Base-by-base conservation (phyloP, 257 asterid genomes). In the Scutellaria minor region DNA sequence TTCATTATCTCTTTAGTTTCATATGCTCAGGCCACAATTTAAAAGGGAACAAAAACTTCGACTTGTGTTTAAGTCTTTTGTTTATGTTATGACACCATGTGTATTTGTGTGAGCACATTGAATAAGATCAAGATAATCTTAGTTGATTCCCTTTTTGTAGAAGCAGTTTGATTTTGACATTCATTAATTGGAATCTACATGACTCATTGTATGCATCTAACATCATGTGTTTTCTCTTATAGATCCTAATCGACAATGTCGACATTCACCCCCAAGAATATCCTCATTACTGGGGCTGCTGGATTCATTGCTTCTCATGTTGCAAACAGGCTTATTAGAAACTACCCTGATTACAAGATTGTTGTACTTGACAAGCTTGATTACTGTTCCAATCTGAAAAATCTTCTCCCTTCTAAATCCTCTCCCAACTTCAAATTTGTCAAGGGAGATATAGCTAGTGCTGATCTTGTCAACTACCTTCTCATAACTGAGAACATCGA, bases 281-380 rank as follows among this genome's bases (percentile, higher is more conserved):
- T 93, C 87, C 96, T 93, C 73, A 89, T 93, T 48, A 93, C 98
- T n/a, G 98, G 98, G 66, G 98, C 98, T 5, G 98, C 98, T 24
- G 98, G 98, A 39, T 93, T 93, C 68, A 93, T 93, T 68, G 98
- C 98, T 7, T 93, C 96, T 74, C 98, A 93, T 86, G 98, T 93
- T 39, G 98, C 98, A 1, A 93, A 93, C 76, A 82, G 96, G 83
- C 97, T 93, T 12, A 70, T 91, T 60, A 77, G 96, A 65, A 91
- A 80, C 88, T 89, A 93, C 80, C 96, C 98, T 0, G 89, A 87
- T 0, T 93, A 93, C 96, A 93, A 93, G 82, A 88, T 93, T 62
- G 94, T 93, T 48, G 94, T 93, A 60, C 97, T 93, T 39, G 98
- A 93, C 86, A 93, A 93, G 81, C 97, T 93, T 55, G 98, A 93